Evolutionary conservation across 2,329 filamentous ascomycete genomes (phyloP).

Genomic region (Dryadomyces quercus-mongolicae): DNA sequence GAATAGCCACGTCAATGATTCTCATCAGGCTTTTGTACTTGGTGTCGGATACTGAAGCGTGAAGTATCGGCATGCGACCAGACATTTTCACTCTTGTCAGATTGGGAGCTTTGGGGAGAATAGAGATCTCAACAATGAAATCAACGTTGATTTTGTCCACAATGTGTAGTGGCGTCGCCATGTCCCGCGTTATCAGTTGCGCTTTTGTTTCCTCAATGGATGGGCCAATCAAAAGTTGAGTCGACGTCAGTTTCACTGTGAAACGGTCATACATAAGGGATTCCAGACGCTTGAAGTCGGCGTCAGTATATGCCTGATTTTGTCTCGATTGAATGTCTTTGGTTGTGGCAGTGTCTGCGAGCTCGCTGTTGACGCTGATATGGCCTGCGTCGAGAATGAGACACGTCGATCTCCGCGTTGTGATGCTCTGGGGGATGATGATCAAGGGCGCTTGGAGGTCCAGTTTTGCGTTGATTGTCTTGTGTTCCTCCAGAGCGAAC

Average conservation of each 20-base stretch:
- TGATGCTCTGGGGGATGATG: conserved; percentile 90
- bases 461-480: conserved; percentile 91
- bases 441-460: conserved; percentile 93
- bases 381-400: conserved; percentile 94
- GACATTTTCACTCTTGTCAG: conserved; percentile 85
- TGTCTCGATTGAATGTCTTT: conserved; percentile 87
- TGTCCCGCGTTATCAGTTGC: conserved; percentile 58
- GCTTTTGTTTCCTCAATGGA: conserved; percentile 83
- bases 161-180: conserved; percentile 66
- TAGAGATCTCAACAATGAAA: conserved; percentile 91
- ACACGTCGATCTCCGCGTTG: conserved; percentile 66
- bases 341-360: conserved; percentile 85
- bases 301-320: conserved; percentile 71
- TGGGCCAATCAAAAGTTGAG: conserved; percentile 87
- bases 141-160: conserved; percentile 97
- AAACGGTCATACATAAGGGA: conserved; percentile 98
- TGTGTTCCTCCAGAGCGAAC: conserved; percentile 94
- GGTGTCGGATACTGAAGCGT: conserved; percentile 81
- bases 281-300: conserved; percentile 80
- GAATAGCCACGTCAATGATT: conserved; percentile 88
- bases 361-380: conserved; percentile 82
- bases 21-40: conserved; percentile 98
- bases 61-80: conserved; percentile 81
- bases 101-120: conserved; percentile 90
- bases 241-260: conserved; percentile 81